These are phyloP conservation scores for Crithidia fasciculata DNA, from an alignment of 208 protist species.

Conservation along the genomic window DNA sequence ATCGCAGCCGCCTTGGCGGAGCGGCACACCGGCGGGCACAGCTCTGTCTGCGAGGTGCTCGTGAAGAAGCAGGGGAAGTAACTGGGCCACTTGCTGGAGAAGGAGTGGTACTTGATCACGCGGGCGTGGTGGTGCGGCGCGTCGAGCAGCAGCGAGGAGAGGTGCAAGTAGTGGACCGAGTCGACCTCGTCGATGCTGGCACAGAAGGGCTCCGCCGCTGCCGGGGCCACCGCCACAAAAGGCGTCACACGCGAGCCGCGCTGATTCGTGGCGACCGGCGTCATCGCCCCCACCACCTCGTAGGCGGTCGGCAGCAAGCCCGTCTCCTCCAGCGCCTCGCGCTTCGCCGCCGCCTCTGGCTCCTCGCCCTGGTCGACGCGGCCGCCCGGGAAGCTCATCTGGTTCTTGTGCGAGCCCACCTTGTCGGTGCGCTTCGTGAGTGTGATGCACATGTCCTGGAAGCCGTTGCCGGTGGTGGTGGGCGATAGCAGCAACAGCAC, in stretches of 20 bases:
- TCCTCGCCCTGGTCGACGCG: conserved; percentile 64
- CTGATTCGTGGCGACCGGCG: conserved; percentile 44
- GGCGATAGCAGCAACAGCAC: conserved; percentile 79
- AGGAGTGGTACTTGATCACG: conserved; percentile 52
- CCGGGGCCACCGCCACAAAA: conserved; percentile 57
- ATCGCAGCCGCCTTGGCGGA: conserved; percentile 29
- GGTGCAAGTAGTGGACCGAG: conserved; percentile 85
- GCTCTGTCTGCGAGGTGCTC: conserved; percentile 38
- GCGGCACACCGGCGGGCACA: conserved; percentile 26
- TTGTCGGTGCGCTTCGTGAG: conserved; percentile 78
- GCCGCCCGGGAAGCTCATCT: conserved; percentile 89
- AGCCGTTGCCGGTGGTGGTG: conserved; percentile 30
- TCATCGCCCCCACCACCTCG: conserved; percentile 59
- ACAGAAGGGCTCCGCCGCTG: conserved; percentile 41
- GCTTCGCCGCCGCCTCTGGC: conserved; percentile 55
- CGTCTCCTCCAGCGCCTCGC: conserved; percentile 81
- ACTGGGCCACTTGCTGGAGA: conserved; percentile 32
- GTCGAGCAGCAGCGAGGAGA: conserved; percentile 64
- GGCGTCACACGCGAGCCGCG: conserved; percentile 44
- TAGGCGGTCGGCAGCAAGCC: conserved; percentile 59
- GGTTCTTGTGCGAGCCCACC: conserved; percentile 62
- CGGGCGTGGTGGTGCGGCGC: conserved; percentile 61
- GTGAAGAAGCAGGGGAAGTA: conserved; percentile 90
- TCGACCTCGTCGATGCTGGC: conserved; percentile 77
- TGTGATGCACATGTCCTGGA: conserved; percentile 87